Base-by-base conservation (phyloP, 2,329 filamentous ascomycete genomes). In the Penicillium janthinellum region DNA sequence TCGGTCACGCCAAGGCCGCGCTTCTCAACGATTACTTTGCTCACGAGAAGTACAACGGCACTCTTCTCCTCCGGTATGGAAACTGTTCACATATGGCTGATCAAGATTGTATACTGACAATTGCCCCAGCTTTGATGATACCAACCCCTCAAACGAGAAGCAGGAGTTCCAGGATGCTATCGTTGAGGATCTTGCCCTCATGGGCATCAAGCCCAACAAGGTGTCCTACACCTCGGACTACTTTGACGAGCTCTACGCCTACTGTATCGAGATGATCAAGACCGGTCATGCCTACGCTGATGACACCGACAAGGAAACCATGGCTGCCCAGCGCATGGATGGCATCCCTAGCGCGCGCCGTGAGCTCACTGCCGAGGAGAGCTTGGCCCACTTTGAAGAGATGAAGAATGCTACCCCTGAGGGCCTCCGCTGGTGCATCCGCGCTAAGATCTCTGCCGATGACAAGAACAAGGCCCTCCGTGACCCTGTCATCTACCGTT, bases 61-160 rank as follows among this genome's bases (percentile, higher is more conserved):
- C 90, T 70, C 83, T 99, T 69, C 88, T 96, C 60, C 86, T 98
- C 52, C 90, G 95, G 56, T 61, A 52, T 31, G 51, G n/a, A 34
- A 14, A 44, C 20, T 25, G 14, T 39, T 41, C 35, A 39, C 14
- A 28, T 2, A 22, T 5, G 10, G 5, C n/a, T 15, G 4, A n/a
- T 39, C 20, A 39, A 15, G 3, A 28, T 28, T 15, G 3, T 8
- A 34, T 38, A 25, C 56, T 56, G 28, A 58, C 48, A 20, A 22
- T 15, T n/a, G 14, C 22, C 42, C 2, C 17, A 54, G 61, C 61
- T 95, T 99, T 72, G 95, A 99, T 74, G 95, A 99, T 73, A 99
- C 95, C 58, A 99, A 99, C 79, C 95, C 95, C 7, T 88, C 90
- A 61, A 98, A 98, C 77, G 95, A 99, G 83, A 97, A 96, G 82